A percentile compares a stretch with the other conserved stretches of the same genome.
These are phyloP conservation scores for Funneliformis geosporum DNA, from an alignment of 192 early-diverging fungal species.

Conservation along the genomic window DNA sequence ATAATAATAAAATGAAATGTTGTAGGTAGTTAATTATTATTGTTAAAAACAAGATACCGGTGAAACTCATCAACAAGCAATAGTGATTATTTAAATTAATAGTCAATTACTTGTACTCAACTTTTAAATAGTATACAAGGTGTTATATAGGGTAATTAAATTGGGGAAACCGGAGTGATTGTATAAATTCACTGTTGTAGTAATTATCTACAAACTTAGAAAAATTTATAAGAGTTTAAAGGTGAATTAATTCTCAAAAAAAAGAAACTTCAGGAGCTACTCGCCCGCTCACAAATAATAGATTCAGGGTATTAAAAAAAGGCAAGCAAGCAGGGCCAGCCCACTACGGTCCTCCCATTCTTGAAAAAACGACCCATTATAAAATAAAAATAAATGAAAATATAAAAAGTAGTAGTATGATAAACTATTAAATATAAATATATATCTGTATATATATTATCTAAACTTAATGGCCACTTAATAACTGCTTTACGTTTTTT, in stretches of 20 bases:
- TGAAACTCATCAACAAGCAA: background rate
- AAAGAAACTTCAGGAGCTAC: background rate
- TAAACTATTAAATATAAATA: background rate
- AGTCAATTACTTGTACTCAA: background rate
- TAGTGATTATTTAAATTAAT: background rate
- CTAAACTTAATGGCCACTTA: conserved; percentile 25
- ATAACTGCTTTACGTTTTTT: conserved; percentile 56
- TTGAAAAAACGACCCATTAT: background rate
- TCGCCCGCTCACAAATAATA: background rate
- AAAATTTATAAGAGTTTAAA: background rate
- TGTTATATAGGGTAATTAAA: background rate
- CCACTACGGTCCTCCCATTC: background rate
- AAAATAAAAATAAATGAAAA: background rate
- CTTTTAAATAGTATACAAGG: background rate
- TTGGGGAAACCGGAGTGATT: background rate
- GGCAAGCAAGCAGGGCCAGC: conserved; percentile 20
- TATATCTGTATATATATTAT: background rate
- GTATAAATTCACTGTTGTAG: too few relatives aligned
- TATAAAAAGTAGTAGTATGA: background rate
- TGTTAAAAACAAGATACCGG: background rate
- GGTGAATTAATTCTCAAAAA: background rate
- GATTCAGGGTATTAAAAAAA: background rate
- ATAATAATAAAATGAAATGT: too few relatives aligned
- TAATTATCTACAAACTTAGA: background rate
- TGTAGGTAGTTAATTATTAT: too few relatives aligned